Base-by-base conservation (phyloP, 495 filamentous ascomycete species). In the Bryoglossum gracile region DNA sequence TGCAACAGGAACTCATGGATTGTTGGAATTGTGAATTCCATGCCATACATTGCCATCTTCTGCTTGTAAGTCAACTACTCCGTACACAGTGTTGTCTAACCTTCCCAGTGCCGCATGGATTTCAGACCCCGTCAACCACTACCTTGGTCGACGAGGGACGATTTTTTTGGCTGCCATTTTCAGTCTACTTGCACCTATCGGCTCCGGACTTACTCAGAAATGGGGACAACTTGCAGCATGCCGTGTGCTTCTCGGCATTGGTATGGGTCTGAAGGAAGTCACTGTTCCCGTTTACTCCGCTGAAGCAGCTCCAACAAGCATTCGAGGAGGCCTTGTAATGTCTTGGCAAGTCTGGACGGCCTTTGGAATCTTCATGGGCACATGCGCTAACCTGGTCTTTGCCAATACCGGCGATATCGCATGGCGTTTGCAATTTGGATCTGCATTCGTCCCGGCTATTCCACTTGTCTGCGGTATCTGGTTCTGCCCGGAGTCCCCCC, bases 391-490 rank as follows among this genome's bases (percentile, higher is more conserved):
- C 56, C 57, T 85, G 26, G 75, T 71, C 8, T 70, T 85, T 24
- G 69, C 72, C 25, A 59, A 79, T 34, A 65, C 72, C 18, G 78
- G 78, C 3, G 43, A 34, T 0, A 72, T 81, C 30, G 69, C 80
- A 23, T 85, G 81, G 81, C 65, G 81, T 43, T 62, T 83, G 14
- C 81, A 85, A 58, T 55, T 84, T 22, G 81, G 74, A 3, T 81
- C 80, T 18, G 77, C 80, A 5, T 84, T 85, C 59, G 77, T 87
- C 42, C 84, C 84, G n/a, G 80, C 84, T 8, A 55, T 87, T 19
- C 81, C 82, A 16, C 68, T 87, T 4, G 46, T 77, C 8, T 37
- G 80, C 43, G 76, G 79, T 25, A 77, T 86, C 46, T 82, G 68
- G 23, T 75, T 84, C 56, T 84, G 80, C 52, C 54, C 54, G 3